Conservation (phyloP, 345 rosid genomes). For the Conringia planisiliqua region DNA sequence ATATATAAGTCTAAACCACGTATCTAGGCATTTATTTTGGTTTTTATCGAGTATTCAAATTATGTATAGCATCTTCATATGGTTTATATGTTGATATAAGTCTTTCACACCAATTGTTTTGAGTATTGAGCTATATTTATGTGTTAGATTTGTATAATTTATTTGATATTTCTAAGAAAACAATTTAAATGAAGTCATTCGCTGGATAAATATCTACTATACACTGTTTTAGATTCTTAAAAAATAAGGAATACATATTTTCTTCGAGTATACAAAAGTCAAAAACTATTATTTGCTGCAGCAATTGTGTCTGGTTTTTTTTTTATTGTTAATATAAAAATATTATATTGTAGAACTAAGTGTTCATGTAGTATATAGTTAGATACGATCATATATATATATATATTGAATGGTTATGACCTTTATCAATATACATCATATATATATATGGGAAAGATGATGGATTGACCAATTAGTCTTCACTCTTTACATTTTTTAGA, state of each 20-base stretch:
- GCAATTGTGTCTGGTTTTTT: not conserved
- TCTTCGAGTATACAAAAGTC: not conserved
- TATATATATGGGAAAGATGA: conserved; percentile 18
- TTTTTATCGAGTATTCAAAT: not conserved
- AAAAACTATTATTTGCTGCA: not conserved
- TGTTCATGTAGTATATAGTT: not conserved
- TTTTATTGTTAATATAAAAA: not conserved
- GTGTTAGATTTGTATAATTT: not conserved
- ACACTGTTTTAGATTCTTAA: not conserved
- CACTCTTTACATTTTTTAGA: conserved; percentile 19
- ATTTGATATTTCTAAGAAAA: not conserved
- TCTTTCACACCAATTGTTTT: not conserved
- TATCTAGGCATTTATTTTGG: not conserved
- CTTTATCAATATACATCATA: conserved; percentile 18
- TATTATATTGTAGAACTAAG: not conserved
- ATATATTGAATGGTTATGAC: conserved; percentile 3
- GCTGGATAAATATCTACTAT: not conserved
- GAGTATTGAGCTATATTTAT: not conserved
- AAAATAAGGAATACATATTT: not conserved
- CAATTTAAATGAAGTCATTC: not conserved
- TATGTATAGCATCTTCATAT: not conserved
- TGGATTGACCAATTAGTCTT: conserved; percentile 31
- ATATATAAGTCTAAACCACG: not conserved
- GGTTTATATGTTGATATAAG: not conserved
- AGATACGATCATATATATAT: not conserved